Conservation (phyloP, 225 moss, liverwort and hornwort genomes). For the Bryoerythrophyllum caledonicum region DNA sequence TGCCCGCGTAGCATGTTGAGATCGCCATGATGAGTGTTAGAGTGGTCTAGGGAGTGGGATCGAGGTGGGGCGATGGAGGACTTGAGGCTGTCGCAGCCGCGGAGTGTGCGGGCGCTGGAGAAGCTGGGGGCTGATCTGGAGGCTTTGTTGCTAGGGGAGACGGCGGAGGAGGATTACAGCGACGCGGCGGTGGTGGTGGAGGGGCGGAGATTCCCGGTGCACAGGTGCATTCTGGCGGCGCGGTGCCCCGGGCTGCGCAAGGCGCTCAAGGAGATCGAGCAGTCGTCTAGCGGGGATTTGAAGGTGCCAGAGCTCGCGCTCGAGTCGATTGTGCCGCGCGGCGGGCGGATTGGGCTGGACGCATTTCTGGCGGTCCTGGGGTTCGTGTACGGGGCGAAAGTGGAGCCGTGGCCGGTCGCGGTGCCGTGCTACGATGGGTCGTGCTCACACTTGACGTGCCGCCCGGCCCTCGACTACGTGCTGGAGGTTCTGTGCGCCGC, state of each 20-base stretch:
- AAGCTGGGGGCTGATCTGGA: constrained; percentile 63
- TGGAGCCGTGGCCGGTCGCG: constrained; percentile 43
- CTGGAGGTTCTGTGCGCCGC: constrained; percentile 71
- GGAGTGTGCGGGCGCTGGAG: constrained; percentile 20
- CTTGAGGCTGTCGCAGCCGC: constrained; percentile 31
- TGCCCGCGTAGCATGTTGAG: background rate
- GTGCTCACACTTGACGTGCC: constrained; percentile 69
- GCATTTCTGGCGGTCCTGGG: constrained; percentile 67
- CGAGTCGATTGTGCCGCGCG: constrained; percentile 38
- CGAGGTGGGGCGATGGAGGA: constrained; percentile 22
- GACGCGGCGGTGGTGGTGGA: constrained; percentile 61
- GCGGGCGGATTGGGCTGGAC: constrained; percentile 59
- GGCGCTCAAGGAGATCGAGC: constrained; percentile 27
- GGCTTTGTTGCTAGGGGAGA: constrained; percentile 22
- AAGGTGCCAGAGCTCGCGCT: constrained; percentile 60
- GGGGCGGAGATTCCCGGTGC: constrained; percentile 49
- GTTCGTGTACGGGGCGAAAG: constrained; percentile 65
- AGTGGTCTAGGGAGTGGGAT: background rate
- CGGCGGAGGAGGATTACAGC: constrained; percentile 39
- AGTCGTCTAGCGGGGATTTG: constrained; percentile 26
- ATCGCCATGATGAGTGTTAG: background rate
- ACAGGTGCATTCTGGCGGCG: constrained; percentile 68
- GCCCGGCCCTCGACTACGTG: constrained; percentile 64
- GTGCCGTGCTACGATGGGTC: constrained; percentile 53
- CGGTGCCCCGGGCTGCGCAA: constrained; percentile 68